Evolutionary conservation across 768 basidiomycete species (phyloP).

Genomic region (Floccularia luteovirens): DNA sequence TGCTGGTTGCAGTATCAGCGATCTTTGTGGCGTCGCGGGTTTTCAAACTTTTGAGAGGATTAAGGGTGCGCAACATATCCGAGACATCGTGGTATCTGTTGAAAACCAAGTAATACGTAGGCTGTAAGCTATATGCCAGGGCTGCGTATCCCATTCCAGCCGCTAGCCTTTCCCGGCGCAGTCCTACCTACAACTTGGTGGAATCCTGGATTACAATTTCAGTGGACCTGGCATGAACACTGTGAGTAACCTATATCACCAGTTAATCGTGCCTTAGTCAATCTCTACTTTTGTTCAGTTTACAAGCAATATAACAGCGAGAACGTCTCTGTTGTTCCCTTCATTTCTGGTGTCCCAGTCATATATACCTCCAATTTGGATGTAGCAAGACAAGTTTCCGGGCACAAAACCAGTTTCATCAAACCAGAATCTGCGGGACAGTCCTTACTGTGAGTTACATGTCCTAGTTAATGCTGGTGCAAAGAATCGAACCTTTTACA

Average conservation of each 20-base stretch:
- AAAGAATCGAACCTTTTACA: not conserved
- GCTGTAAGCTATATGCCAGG: slow-evolving; percentile 14
- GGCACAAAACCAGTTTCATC: slow-evolving; percentile 12
- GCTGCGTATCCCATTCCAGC: slow-evolving; percentile 16
- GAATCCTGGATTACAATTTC: slow-evolving; percentile 15
- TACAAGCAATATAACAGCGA: slow-evolving; percentile 8
- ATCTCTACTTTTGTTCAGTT: not conserved
- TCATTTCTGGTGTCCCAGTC: slow-evolving; percentile 10
- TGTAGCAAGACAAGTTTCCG: slow-evolving; percentile 16
- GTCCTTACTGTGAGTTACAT: slow-evolving; percentile 10
- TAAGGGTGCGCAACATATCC: not conserved
- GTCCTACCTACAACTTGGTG: slow-evolving; percentile 18
- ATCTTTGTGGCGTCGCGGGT: slow-evolving; percentile 5
- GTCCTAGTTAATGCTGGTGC: not conserved
- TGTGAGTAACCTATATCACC: slow-evolving; percentile 10
- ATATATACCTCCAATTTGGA: slow-evolving; percentile 20
- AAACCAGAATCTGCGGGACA: slow-evolving; percentile 13
- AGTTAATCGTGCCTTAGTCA: not conserved
- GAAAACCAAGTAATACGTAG: slow-evolving; percentile 7
- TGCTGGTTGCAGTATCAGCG: slow-evolving; percentile 5
- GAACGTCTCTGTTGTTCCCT: slow-evolving; percentile 14
- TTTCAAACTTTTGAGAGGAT: slow-evolving; percentile 1
- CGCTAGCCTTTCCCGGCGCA: slow-evolving; percentile 17
- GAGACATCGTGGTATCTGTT: not conserved
- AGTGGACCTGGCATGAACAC: slow-evolving; percentile 15